Evolutionary conservation across 2,329 filamentous ascomycete genomes (phyloP), one percentile per base, ranked within the genome.

Genomic region (Fusarium sp.): DNA sequence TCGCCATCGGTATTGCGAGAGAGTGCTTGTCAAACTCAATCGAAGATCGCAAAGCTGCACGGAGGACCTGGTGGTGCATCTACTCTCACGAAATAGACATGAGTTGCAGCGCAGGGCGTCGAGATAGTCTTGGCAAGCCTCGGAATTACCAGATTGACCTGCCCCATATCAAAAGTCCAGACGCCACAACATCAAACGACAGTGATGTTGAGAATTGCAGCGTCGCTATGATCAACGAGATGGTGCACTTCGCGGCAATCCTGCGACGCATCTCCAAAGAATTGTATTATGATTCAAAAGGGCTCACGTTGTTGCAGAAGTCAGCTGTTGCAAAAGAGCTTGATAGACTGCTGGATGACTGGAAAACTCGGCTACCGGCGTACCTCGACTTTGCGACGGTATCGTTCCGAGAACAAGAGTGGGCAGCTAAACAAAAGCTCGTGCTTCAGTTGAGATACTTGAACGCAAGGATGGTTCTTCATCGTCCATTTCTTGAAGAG

Each of bases 51-150:
- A 59, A 36, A 27, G 42, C 42, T 25, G 41, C 51, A 31, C 27
- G 56, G 0, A 36, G 40, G 15, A 59, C 51, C 1, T 59, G 51
- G 57, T 59, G 57, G 57, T 59, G 50, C 9, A 59, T 59, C 8
- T 59, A 59, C n/a, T 59, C 56, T 23, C 50, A 59, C 4, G 56
- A 59, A 13, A 59, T 59, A 31, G 56, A 59, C 20, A 59, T 59
- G 50, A 59, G 56, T 35, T 59, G 50, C 9, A 59, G 56, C 21
- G 56, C 50, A 29, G 56, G 56, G 4, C 50, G 56, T 21, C 50
- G 56, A 7, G 56, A 59, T 4, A 59, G 56, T 36, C 56, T 59
- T 29, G 50, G 56, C 8, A 59, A 59, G 2, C 56, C 56, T 2
- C 36, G 50, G 1, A 59, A 59, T 23, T 59, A 59, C 33, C 50